Evolutionary conservation across 768 basidiomycete species (phyloP).

Genomic region (Tulasnella sp.): DNA sequence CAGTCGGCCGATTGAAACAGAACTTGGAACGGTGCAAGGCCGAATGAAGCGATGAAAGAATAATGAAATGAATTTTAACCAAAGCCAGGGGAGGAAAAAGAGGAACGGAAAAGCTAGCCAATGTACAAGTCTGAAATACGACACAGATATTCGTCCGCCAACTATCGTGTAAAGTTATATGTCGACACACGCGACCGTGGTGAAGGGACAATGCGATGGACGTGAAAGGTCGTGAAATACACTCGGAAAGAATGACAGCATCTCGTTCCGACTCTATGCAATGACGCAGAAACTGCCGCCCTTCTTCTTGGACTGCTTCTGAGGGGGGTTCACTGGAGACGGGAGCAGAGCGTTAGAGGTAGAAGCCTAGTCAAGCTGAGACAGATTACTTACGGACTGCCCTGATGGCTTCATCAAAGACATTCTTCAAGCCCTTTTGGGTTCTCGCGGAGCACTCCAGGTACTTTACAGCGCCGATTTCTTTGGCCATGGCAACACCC

Average conservation of each 20-base stretch:
- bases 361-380: neutral
- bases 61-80: constrained; percentile 10
- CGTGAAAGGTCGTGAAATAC: constrained; percentile 18
- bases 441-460: constrained; percentile 95
- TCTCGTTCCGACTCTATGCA: constrained; percentile 53
- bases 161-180: constrained; percentile 13
- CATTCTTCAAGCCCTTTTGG: constrained; percentile 98
- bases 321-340: constrained; percentile 72
- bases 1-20: neutral
- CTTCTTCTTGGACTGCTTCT: constrained; percentile 58
- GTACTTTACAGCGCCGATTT: constrained; percentile 95
- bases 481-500: constrained; percentile 87
- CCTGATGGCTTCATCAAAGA: constrained; percentile 98
- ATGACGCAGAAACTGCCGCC: constrained; percentile 61
- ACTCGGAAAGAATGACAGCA: neutral
- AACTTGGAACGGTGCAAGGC: neutral
- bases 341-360: constrained; percentile 11
- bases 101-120: neutral
- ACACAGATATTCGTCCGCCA: neutral
- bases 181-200: neutral
- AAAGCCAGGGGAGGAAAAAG: neutral
- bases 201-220: neutral
- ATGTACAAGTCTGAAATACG: constrained; percentile 3
- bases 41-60: neutral
- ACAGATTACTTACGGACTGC: constrained; percentile 75